Conservation (phyloP, 306 rosid species). For the Fagus crenata region DNA sequence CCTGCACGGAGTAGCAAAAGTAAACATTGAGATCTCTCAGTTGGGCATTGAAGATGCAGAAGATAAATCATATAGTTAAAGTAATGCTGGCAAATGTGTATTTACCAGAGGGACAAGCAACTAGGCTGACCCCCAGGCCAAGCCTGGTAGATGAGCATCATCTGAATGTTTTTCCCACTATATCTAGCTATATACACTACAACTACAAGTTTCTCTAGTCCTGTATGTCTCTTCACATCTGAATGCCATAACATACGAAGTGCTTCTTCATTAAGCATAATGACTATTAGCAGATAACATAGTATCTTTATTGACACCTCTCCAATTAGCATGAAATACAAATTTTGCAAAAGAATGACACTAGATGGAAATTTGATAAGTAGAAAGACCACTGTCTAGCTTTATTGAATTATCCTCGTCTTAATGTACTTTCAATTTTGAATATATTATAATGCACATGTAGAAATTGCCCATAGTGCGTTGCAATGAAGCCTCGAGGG, state of each 20-base stretch:
- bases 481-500: background rate
- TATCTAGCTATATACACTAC: background rate
- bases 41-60: background rate
- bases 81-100: background rate
- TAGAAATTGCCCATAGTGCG: background rate
- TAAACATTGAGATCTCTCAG: background rate
- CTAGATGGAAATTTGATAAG: too few relatives aligned
- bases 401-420: background rate
- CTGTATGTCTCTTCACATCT: background rate
- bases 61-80: background rate
- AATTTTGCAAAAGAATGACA: background rate
- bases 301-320: background rate
- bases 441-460: background rate
- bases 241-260: background rate
- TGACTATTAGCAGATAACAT: background rate
- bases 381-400: background rate
- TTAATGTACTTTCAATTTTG: background rate
- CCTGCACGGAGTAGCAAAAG: slow-evolving; percentile 43
- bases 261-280: background rate
- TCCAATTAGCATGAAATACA: background rate
- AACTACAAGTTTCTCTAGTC: background rate
- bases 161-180: background rate
- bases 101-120: background rate
- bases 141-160: background rate
- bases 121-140: background rate